A percentile compares a stretch with the other conserved stretches of the same genome.
phyloP scores from a whole-genome alignment of 2,329 filamentous ascomycete genomes.

The Colletotrichum phormii region DNA sequence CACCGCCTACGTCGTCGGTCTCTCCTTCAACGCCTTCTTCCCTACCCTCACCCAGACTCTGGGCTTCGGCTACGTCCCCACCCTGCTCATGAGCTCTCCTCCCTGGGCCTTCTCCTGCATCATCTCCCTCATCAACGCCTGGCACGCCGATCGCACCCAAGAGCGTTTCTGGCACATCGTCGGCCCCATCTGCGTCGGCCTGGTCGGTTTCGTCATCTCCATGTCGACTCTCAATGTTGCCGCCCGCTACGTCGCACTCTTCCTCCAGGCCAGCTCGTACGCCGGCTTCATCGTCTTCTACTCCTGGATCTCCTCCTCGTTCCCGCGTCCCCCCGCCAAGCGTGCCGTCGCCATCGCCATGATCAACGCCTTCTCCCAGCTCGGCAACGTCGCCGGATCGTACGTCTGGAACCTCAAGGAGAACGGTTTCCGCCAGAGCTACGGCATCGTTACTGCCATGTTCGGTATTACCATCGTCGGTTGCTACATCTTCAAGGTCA shows the following conservation, averaged over 20 bases:
- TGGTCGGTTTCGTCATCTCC: constrained; percentile 69
- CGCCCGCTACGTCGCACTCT: constrained; percentile 70
- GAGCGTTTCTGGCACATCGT: constrained; percentile 71
- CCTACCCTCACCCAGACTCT: constrained; percentile 64
- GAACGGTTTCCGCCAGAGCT: constrained; percentile 72
- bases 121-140: constrained; percentile 65
- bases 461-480: constrained; percentile 69
- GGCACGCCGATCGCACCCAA: constrained; percentile 66
- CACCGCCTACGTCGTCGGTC: constrained; percentile 69
- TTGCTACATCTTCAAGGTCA: constrained; percentile 59
- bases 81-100: constrained; percentile 66
- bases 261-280: constrained; percentile 69
- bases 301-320: constrained; percentile 68
- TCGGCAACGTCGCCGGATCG: constrained; percentile 69
- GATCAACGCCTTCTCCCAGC: constrained; percentile 69
- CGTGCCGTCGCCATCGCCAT: constrained; percentile 70
- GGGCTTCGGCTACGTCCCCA: constrained; percentile 63
- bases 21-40: constrained; percentile 71
- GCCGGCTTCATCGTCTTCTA: constrained; percentile 66
- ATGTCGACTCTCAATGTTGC: constrained; percentile 68
- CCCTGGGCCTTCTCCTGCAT: constrained; percentile 71
- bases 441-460: constrained; percentile 74
- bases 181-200: constrained; percentile 63
- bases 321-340: constrained; percentile 70
- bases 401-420: constrained; percentile 72